These are phyloP conservation scores for Penicillium sp. DNA, from an alignment of 2,329 filamentous ascomycete genomes.

Conservation along the genomic window DNA sequence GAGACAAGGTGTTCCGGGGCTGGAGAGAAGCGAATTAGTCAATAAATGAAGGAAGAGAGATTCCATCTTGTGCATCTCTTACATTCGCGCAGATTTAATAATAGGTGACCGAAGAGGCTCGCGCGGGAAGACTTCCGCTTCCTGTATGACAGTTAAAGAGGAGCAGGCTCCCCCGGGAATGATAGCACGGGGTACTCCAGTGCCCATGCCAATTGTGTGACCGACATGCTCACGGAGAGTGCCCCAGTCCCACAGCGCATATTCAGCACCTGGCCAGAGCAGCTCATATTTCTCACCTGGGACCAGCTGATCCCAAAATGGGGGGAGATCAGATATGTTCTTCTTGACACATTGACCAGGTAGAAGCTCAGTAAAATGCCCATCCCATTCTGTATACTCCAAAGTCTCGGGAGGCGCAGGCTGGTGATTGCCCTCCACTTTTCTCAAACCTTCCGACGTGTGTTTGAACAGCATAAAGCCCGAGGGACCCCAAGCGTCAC, in stretches of 20 bases:
- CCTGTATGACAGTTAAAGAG: not conserved
- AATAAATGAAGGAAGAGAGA: not conserved
- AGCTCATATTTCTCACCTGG: conserved; percentile 16
- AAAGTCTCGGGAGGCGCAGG: not conserved
- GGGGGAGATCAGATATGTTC: not conserved
- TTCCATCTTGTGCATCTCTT: not conserved
- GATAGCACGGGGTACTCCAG: not conserved
- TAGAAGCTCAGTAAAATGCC: not conserved
- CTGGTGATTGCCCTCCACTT: not conserved
- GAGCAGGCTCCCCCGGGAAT: not conserved
- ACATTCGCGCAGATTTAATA: not conserved
- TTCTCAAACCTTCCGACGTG: too few relatives aligned
- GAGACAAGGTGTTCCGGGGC: not conserved
- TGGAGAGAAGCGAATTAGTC: not conserved
- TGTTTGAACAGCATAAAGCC: too few relatives aligned
- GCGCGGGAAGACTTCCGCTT: not conserved
- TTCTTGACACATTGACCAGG: not conserved
- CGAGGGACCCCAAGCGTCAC: too few relatives aligned
- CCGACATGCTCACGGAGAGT: conserved; percentile 13
- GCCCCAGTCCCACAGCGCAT: conserved; percentile 17
- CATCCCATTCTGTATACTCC: not conserved
- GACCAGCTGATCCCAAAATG: conserved; percentile 4
- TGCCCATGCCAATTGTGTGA: not conserved
- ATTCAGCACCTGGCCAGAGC: conserved; percentile 15
- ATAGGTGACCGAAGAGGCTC: too few relatives aligned